Base-by-base conservation (phyloP, 2,329 filamentous ascomycete genomes). In the Cryphonectria parasitica region DNA sequence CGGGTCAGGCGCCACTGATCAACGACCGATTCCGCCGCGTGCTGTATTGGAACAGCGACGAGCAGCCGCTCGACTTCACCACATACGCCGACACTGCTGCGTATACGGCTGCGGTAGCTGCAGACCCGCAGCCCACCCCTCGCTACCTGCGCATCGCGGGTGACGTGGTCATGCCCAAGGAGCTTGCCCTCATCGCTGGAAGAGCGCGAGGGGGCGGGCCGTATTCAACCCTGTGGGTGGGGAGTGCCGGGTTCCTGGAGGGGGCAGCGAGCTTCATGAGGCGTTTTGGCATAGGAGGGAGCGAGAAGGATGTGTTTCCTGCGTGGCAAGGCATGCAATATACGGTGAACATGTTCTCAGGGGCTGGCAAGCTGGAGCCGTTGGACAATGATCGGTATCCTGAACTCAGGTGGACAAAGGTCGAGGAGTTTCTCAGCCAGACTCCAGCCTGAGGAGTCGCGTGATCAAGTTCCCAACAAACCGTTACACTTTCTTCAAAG, bases 271-370 rank as follows among this genome's bases (percentile, higher is more conserved):
- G 64, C 4, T 54, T 68, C 1, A 71, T 74, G 70, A 64, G 69
- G 62, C 68, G 68, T 1, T 68, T 73, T 22, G 67, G 69, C 17
- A 60, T 72, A 17, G 71, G 71, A 0, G 73, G 73, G 8, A 63
- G 69, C 15, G 72, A 72, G 34, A 62, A 69, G 8, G 69, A 71
- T 19, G 19, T 71, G 7, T 69, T 74, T 36, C 73, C 73, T n/a
- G 68, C 68, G 17, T 74, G 73, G 73, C 73, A 74, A 63, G 73
- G 73, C 25, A 73, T 74, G 73, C 73, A 74, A 45, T 74, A 74
- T 36, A 71, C 73, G 68, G 67, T 25, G 8, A 71, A 74, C 31
- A 74, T 74, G 72, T 72, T 71, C 31, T 73, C 72, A 3, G 73
- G 73, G 8, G 65, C 64, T 5, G 73, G 73, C 1, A 72, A 71